Evolutionary conservation across 495 filamentous ascomycete species (phyloP).

Genomic region (Glutinoglossum americanum): DNA sequence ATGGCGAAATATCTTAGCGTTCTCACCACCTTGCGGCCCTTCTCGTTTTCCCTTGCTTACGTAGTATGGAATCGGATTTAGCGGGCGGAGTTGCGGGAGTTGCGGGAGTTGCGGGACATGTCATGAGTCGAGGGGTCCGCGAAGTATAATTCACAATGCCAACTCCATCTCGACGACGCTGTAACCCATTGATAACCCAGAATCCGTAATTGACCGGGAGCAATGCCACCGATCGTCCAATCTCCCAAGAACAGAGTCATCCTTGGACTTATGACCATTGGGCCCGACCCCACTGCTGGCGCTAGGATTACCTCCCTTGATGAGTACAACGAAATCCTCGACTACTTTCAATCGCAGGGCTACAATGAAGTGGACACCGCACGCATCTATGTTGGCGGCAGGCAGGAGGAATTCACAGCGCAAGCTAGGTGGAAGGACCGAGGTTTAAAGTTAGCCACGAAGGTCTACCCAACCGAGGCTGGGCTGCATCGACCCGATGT

Average conservation of each 20-base stretch:
- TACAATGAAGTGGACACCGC: slow-evolving; percentile 71
- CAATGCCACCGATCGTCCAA: slow-evolving; percentile 33
- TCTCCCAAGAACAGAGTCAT: slow-evolving; percentile 30
- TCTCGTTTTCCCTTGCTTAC: no score
- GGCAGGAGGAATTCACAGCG: slow-evolving; percentile 66
- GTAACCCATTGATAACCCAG: no score
- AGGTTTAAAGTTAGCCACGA: slow-evolving; percentile 70
- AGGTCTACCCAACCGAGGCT: slow-evolving; percentile 41
- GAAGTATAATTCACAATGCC: not conserved
- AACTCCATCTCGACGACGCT: not conserved
- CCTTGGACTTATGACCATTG: slow-evolving; percentile 42
- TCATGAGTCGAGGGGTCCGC: no score
- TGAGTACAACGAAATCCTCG: slow-evolving; percentile 42
- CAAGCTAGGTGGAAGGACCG: slow-evolving; percentile 61
- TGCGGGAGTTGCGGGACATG: no score
- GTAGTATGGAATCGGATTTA: no score
- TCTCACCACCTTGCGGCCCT: no score
- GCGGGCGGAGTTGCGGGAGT: not conserved
- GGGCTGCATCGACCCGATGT: slow-evolving; percentile 38
- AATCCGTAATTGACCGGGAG: not conserved
- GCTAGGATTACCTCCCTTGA: slow-evolving; percentile 47
- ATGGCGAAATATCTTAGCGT: no score
- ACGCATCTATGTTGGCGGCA: slow-evolving; percentile 45
- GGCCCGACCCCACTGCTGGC: slow-evolving; percentile 24
- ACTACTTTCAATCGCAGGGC: slow-evolving; percentile 47